Evolutionary conservation across 345 rosid species (phyloP).

Genomic region (Odontarrhena argentea): DNA sequence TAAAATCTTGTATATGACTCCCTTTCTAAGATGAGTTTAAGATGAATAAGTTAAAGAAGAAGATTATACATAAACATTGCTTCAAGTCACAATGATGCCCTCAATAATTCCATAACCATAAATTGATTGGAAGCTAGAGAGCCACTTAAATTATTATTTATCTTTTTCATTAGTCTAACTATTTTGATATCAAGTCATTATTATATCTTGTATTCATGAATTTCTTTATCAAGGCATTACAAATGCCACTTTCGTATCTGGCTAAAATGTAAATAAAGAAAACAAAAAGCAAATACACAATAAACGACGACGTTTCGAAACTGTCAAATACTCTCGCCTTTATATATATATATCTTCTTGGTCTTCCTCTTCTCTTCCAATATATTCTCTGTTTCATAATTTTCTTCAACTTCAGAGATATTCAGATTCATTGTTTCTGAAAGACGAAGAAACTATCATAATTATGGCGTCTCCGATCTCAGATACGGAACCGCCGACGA

Average conservation of each 20-base stretch:
- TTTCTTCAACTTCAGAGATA: not conserved
- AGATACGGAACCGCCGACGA: constrained; percentile 3
- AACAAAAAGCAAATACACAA: not conserved
- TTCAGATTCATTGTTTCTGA: not conserved
- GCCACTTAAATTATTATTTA: constrained; percentile 6
- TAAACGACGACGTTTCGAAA: constrained; percentile 19
- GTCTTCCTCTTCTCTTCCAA: constrained; percentile 17
- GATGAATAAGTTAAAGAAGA: no score
- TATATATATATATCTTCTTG: constrained; percentile 26
- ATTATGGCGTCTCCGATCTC: constrained; percentile 34
- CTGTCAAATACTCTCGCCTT: constrained; percentile 5
- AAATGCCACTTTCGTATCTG: constrained; percentile 27
- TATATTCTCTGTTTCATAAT: constrained; percentile 18
- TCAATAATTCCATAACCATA: constrained; percentile 11
- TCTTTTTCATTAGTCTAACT: not conserved
- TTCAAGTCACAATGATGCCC: constrained; percentile 28
- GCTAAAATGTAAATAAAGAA: not conserved
- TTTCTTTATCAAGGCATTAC: constrained; percentile 8
- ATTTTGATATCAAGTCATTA: not conserved
- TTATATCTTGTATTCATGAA: not conserved
- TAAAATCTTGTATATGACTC: not conserved
- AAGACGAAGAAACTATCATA: not conserved
- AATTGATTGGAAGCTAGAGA: not conserved
- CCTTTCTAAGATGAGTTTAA: not conserved
- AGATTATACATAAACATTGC: constrained; percentile 22